Conservation (phyloP, 2,329 filamentous ascomycete genomes). For the Albophoma yamanashiensis region DNA sequence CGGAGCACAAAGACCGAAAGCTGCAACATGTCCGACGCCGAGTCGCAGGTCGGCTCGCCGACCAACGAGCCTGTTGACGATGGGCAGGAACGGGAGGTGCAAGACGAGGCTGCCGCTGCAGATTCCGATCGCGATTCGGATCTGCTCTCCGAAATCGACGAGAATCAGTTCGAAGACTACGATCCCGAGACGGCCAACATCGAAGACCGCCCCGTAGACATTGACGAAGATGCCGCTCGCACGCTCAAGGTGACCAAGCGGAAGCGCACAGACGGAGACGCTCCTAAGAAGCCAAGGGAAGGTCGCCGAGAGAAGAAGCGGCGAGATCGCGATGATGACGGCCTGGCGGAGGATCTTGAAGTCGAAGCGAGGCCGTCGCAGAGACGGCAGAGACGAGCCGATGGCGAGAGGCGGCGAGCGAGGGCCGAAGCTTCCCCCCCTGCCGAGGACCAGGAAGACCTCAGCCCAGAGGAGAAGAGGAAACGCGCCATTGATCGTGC, state of each 20-base stretch:
- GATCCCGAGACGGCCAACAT: conserved; percentile 53
- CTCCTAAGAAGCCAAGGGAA: conserved; percentile 63
- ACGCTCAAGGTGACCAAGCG: conserved; percentile 55
- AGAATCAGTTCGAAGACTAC: conserved; percentile 60
- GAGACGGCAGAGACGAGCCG: conserved; percentile 36
- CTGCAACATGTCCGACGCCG: conserved; percentile 34
- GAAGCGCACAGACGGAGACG: conserved; percentile 53
- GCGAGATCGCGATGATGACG: conserved; percentile 36
- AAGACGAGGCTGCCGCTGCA: conserved; percentile 29
- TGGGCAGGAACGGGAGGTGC: conserved; percentile 28
- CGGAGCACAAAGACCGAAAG: not conserved
- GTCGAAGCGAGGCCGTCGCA: conserved; percentile 31
- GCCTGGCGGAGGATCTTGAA: conserved; percentile 34
- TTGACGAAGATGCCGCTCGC: conserved; percentile 54
- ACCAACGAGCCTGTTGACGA: conserved; percentile 26
- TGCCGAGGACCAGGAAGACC: conserved; percentile 62
- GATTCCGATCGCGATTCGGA: conserved; percentile 47
- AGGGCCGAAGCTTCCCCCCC: conserved; percentile 38
- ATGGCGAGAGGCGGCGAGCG: conserved; percentile 34
- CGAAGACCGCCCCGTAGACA: conserved; percentile 53
- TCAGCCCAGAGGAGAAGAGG: conserved; percentile 77
- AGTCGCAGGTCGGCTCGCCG: conserved; percentile 28
- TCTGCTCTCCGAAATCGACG: conserved; percentile 56
- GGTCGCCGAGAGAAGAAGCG: conserved; percentile 60
- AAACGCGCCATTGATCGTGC: conserved; percentile 75